These are phyloP conservation scores for Pleurotus giganteus DNA, from an alignment of 768 basidiomycete species.

Conservation along the genomic window DNA sequence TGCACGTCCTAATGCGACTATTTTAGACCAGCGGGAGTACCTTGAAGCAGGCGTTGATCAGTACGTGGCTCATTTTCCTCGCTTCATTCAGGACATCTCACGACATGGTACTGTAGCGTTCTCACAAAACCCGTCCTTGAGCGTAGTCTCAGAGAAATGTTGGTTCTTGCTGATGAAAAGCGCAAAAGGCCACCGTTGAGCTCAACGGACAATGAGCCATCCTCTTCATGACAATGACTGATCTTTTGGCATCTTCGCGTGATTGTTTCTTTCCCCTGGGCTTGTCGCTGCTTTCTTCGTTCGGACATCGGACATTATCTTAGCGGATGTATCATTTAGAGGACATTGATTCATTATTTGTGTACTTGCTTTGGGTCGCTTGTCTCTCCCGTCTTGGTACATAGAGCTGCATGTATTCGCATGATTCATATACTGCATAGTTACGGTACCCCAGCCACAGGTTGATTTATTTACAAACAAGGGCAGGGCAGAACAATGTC, in stretches of 20 bases:
- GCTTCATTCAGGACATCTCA: constrained; percentile 12
- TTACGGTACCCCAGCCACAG: background rate
- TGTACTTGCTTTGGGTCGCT: constrained; percentile 5
- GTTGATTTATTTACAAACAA: constrained; percentile 6
- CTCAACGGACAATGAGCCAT: constrained; percentile 7
- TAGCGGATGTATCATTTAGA: constrained; percentile 4
- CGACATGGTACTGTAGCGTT: constrained; percentile 40
- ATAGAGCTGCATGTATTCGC: background rate
- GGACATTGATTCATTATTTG: background rate
- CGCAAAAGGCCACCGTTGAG: constrained; percentile 28
- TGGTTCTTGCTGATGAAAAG: constrained; percentile 44
- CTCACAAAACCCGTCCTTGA: constrained; percentile 82
- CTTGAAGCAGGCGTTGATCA: constrained; percentile 72
- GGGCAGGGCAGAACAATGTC: background rate
- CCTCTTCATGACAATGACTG: constrained; percentile 12
- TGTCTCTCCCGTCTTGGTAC: background rate
- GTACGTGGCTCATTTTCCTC: constrained; percentile 37
- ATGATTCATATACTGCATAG: background rate
- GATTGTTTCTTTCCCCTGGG: constrained; percentile 8
- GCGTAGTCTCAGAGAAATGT: constrained; percentile 43
- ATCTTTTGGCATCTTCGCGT: constrained; percentile 3
- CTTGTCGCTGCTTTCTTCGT: constrained; percentile 1
- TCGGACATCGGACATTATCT: constrained; percentile 3
- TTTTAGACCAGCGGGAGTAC: constrained; percentile 73
- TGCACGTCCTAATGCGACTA: background rate